Conservation (phyloP, 768 basidiomycete genomes). For the Mrakia blollopis region DNA sequence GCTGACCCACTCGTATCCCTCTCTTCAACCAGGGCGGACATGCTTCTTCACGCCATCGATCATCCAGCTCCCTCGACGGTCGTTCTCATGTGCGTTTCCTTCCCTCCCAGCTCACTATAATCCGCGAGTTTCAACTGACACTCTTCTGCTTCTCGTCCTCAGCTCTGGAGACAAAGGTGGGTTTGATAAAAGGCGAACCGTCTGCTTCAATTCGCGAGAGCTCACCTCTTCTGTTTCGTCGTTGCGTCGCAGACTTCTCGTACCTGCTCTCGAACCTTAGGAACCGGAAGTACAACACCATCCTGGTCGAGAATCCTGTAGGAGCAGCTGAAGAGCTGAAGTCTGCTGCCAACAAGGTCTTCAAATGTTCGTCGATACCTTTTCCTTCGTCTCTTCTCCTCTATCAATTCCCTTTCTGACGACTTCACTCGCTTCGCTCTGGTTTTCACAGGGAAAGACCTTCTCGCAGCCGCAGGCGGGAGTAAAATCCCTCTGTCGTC, state of each 20-base stretch:
- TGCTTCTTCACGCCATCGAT: conserved; percentile 18
- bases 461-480: not conserved
- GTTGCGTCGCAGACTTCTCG: conserved; percentile 11
- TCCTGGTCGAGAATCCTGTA: conserved; percentile 15
- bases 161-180: conserved; percentile 22
- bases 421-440: not conserved
- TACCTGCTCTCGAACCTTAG: conserved; percentile 19
- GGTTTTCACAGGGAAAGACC: not conserved
- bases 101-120: not conserved
- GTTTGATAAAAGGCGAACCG: not conserved
- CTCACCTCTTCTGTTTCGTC: not conserved
- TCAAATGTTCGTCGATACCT: conserved; percentile 2
- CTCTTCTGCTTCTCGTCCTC: too few species aligned
- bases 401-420: not conserved
- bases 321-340: conserved; percentile 31
- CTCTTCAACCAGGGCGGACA: conserved; percentile 24
- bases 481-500: conserved; percentile 11
- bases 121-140: not conserved
- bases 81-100: conserved; percentile 13
- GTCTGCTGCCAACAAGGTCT: conserved; percentile 7
- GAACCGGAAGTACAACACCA: conserved; percentile 18
- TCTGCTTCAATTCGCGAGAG: not conserved
- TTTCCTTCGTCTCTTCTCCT: not conserved
- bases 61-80: conserved; percentile 21
- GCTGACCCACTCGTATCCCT: not conserved